Evolutionary conservation across 2,329 filamentous ascomycete species (phyloP), one percentile per base, ranked within the genome.

Genomic region (Hymenoscyphus scutula): DNA sequence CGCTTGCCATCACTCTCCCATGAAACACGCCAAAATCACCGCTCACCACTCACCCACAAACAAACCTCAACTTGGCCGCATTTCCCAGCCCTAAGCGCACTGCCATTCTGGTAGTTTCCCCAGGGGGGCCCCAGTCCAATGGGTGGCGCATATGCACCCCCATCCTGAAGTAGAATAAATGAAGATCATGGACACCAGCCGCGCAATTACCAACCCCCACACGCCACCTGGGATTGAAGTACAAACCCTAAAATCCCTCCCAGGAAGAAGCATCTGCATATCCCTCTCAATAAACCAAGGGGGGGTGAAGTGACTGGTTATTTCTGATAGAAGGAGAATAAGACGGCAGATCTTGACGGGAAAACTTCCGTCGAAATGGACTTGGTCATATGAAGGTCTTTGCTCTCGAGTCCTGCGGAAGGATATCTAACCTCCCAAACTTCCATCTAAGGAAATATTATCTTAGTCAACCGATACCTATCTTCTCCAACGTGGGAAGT

Each of bases 321-420:
- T 45, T 48, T 48, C n/a, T 48, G 41, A 48, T 48, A 25, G n/a
- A 19, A 8, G 8, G 10, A 34, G 32, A 34, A 34, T 3, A 13
- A 34, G 32, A 13, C 41, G 41, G 41, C 41, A 23, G 3, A 48
- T 23, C 23, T 48, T 10, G 6, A 23, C 41, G 8, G 19, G 41
- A 17, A 48, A 48, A 19, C 41, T 23, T 48, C n/a, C 3, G n/a
- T 23, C n/a, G 19, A 23, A 23, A 48, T 10, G 19, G 41, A 48
- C 41, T 11, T 11, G 41, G n/a, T 48, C 41, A 48, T 25, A 23
- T 48, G 41, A 56, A 38, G 55, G 53, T 54, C 53, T 32, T 54
- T 54, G 53, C 53, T 54, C 19, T 56, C 55, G 55, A 56, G 55
- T 56, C 53, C 53, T 4, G 34, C 53, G 29, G 29, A 30, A 55